Base-by-base conservation (phyloP, 2,329 filamentous ascomycete genomes). In the Dactylellina drechsleri region DNA sequence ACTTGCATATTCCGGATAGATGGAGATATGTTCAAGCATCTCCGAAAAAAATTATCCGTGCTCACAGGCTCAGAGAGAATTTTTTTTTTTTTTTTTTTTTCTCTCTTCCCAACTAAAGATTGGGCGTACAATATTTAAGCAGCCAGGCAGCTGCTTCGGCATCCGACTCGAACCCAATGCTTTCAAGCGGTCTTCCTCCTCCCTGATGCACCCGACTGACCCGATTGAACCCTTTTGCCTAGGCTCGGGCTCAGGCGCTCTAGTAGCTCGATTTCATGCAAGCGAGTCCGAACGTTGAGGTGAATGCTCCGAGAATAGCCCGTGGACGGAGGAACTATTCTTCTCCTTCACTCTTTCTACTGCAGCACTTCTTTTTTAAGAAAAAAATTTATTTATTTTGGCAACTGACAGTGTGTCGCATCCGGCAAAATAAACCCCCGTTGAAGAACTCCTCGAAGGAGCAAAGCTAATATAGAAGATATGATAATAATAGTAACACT, bases 221-320 rank as follows among this genome's bases (percentile, higher is more conserved):
- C 31, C 31, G 31, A 36, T 36, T 36, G 31, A 36, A 36, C 10
- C 31, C 31, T 52, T 18, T 52, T 52, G 47, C 47, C 47, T 36
- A 16, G 26, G 23, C 26, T 36, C 26, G 13, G 13, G 20, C 52
- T 54, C 26, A 8, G 36, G 20, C 28, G 23, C 28, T 15, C 54
- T 58, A 7, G 53, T 15, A 15, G 23, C 23, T 40, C 18, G 28
- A 18, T 40, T 15, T 49, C 52, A 49, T 40, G 40, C 43, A 16
- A 15, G 40, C 6, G 4, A 15, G 6, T 36, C 31, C 2, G 31
- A 36, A 36, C 31, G 4, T 20, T 18, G n/a, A 31, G 8, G 7
- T 15, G 10, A 45, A 60, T 60, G n/a, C 57, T 60, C 57, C 57
- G 57, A 60, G 15, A 60, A 60, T 60, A 18, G 41, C 40, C 57